Base-by-base conservation (phyloP, 352 stramenopile species). In the Pythium aphanidermatum region DNA sequence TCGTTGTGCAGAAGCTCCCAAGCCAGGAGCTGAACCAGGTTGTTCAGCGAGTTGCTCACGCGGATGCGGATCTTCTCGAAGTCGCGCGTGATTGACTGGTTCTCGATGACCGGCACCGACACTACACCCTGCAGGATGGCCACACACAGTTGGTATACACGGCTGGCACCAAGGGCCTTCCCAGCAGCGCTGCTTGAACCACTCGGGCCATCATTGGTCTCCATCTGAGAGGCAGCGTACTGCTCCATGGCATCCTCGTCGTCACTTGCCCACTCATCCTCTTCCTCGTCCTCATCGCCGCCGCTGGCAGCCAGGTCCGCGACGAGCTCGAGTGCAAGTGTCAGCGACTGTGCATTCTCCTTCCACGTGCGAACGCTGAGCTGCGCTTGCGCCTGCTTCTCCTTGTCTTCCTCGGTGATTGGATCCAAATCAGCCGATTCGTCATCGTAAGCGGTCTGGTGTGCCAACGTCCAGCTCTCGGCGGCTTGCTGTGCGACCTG, bases 241-340 rank as follows among this genome's bases (percentile, higher is more conserved):
- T 85, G 65, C 48, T 92, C 83, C 83, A 95, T 95, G 20, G 74
- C 81, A 30, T 95, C 83, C 64, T 95, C 83, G 32, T 95, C 83
- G 19, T 95, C 83, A 38, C 80, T 95, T 4, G 52, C 78, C 83
- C 83, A 95, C 41, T 92, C 82, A 14, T 89, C 79, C 54, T 90
- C 79, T 9, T 89, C 74, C 0, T 86, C 71, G 12, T 73, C 73
- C 47, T 51, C 56, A 60, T 68, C 63, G 19, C 87, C 75, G 14
- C 85, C 75, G 20, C 83, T 74, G 34, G 59, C 55, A 38, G 78
- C 62, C 8, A 95, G 39, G 34, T 92, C 76, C 34, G 78, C 75
- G 27, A 89, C 63, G 33, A 92, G 45, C 41, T 95, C 83, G 10
- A 95, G 60, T 24, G 75, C 80, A 17, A 95, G 52, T 12, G 67